Conservation (phyloP, 176 grass and related monocot species). For the Tillandsia leiboldiana region DNA sequence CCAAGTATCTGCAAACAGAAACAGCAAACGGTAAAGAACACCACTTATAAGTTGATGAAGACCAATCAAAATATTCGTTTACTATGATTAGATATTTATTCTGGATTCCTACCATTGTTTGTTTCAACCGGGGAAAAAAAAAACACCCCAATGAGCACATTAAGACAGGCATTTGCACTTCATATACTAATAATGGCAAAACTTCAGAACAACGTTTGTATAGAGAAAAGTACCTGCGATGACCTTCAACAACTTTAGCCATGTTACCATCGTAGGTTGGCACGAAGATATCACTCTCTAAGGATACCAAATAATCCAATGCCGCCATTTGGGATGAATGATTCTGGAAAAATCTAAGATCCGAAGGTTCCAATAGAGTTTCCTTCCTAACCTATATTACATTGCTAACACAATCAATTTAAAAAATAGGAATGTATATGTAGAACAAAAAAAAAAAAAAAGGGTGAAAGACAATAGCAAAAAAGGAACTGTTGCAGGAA, state of each 20-base stretch:
- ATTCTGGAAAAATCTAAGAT: constrained; percentile 67
- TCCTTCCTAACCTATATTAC: constrained; percentile 70
- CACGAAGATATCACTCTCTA: constrained; percentile 81
- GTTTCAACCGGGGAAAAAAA: no score
- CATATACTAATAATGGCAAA: background rate
- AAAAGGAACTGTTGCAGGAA: constrained; percentile 12
- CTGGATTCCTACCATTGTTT: no score
- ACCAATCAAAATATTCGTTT: background rate
- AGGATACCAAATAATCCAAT: constrained; percentile 90
- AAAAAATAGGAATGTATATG: constrained; percentile 1
- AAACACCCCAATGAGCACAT: no score
- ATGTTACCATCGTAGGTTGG: constrained; percentile 94
- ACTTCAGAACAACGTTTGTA: no score
- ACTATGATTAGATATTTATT: background rate
- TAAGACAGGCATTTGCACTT: background rate
- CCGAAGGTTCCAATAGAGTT: constrained; percentile 48
- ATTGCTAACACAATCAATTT: constrained; percentile 6
- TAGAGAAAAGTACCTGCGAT: constrained; percentile 61
- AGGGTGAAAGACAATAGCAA: background rate
- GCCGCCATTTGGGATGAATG: constrained; percentile 99
- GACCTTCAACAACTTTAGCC: constrained; percentile 90
- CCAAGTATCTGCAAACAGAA: constrained; percentile 44
- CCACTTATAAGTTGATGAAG: background rate
- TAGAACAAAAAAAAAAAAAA: constrained; percentile 8
- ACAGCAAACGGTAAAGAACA: background rate